A percentile compares a stretch with the other conserved stretches of the same genome.
Conservation (phyloP, 495 filamentous ascomycete genomes). For the Aspergillus wentii region DNA sequence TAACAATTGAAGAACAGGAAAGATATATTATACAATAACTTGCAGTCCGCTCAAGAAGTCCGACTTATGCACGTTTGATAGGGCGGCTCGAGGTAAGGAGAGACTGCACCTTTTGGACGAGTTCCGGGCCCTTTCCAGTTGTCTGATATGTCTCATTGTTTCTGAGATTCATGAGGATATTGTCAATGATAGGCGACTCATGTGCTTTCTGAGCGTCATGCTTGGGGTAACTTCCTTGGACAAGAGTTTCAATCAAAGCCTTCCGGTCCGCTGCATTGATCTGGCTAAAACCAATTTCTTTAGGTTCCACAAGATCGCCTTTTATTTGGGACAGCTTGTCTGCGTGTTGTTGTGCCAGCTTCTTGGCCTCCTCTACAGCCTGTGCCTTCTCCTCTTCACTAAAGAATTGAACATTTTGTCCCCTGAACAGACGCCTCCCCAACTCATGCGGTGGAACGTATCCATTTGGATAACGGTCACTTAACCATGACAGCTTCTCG, state of each 20-base stretch:
- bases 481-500: constrained; percentile 31
- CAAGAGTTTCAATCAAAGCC: constrained; percentile 67
- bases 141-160: constrained; percentile 44
- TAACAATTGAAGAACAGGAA: constrained; percentile 2
- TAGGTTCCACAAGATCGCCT: constrained; percentile 35
- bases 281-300: constrained; percentile 26
- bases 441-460: constrained; percentile 36
- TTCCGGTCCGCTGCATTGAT: constrained; percentile 55
- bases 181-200: constrained; percentile 25
- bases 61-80: constrained; percentile 26
- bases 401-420: constrained; percentile 37
- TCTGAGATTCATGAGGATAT: constrained; percentile 32
- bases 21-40: constrained; percentile 24
- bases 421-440: constrained; percentile 33
- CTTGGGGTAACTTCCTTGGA: constrained; percentile 46
- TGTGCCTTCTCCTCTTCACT: constrained; percentile 33
- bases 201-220: constrained; percentile 9
- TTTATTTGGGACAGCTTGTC: constrained; percentile 38
- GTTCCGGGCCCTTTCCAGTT: constrained; percentile 33
- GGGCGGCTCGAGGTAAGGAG: constrained; percentile 27
- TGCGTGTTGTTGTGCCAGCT: constrained; percentile 28
- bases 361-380: constrained; percentile 31
- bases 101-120: constrained; percentile 40
- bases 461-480: constrained; percentile 33
- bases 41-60: background rate